Evolutionary conservation across 257 asterid genomes (phyloP).

Genomic region (Solanum gracilifrons): DNA sequence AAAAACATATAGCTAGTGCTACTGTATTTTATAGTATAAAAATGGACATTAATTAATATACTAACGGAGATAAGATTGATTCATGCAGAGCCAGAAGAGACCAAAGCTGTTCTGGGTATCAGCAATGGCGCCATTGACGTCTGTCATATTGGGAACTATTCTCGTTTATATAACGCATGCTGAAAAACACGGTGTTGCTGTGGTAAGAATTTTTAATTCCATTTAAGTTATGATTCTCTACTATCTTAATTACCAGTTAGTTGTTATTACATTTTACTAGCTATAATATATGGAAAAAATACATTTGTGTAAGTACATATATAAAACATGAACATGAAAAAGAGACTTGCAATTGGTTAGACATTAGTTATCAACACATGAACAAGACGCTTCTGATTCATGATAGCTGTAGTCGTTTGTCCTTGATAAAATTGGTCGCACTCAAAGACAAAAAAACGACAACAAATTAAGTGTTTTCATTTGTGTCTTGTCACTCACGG

Average conservation of each 20-base stretch:
- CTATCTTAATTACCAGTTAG: too few species aligned
- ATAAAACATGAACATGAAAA: background rate
- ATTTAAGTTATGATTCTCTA: too few species aligned
- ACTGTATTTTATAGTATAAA: too few species aligned
- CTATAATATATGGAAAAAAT: background rate
- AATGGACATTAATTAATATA: background rate
- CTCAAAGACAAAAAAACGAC: background rate
- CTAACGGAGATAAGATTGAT: background rate
- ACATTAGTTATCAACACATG: background rate
- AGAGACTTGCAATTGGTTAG: background rate
- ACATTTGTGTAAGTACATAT: background rate
- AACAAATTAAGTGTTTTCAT: background rate
- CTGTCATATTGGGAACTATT: conserved; percentile 68
- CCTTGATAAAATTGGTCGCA: background rate
- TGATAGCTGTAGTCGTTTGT: background rate
- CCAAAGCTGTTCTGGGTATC: conserved; percentile 83
- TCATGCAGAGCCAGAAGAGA: conserved; percentile 70
- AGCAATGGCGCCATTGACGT: conserved; percentile 84
- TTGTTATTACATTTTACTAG: background rate
- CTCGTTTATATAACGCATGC: conserved; percentile 83
- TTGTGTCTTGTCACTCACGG: background rate
- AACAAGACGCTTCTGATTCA: background rate
- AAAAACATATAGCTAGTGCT: background rate
- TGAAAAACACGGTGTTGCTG: conserved; percentile 84
- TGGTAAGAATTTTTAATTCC: conserved; percentile 29